Evolutionary conservation across 2,329 filamentous ascomycete species (phyloP), one percentile per base, ranked within the genome.

Genomic region (Ascocoryne sarcoides): DNA sequence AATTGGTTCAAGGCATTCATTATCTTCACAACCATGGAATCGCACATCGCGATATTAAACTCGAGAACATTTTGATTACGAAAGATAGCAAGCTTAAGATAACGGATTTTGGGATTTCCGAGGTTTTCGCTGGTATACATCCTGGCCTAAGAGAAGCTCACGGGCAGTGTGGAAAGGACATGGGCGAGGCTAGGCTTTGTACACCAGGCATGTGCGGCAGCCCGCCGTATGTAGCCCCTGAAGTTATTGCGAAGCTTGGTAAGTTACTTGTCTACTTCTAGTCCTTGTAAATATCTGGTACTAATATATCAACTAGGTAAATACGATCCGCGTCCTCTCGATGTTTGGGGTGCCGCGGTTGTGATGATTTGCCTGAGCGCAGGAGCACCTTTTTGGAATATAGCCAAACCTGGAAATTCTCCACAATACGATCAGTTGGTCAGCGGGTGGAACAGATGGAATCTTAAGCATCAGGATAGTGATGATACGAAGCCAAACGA

Each of bases 11-110:
- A 54, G 88, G 87, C 14, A 75, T 95, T 47, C 73, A 79, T 54
- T 92, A 94, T 58, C 69, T 94, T 16, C 88, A 95, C 62, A 69
- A 68, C 44, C 79, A 90, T 54, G 88, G 87, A 42, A 89, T 94
- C 56, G 88, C 87, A 1, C 88, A 94, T 62, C 82, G 88, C 36
- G 88, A 95, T 53, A 84, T 94, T 65, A 94, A 95, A 63, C 73
- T 89, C 9, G 88, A 94, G 60, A 94, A 95, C 53, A 67, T 93
- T 17, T 71, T 94, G 21, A 72, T 95, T 44, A 83, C 79, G 34
- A 79, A 77, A 52, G 77, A 87, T 43, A 86, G 86, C 57, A 82
- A 86, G 60, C 70, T 94, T 41, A 94, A 94, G 65, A 89, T 95
- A 44, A 88, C 86, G 36, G 88, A 95, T 60, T 94, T 95, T 64